These are phyloP conservation scores for Taphrina deformans DNA, from an alignment of 1,139 yeast genomes.

Conservation along the genomic window DNA sequence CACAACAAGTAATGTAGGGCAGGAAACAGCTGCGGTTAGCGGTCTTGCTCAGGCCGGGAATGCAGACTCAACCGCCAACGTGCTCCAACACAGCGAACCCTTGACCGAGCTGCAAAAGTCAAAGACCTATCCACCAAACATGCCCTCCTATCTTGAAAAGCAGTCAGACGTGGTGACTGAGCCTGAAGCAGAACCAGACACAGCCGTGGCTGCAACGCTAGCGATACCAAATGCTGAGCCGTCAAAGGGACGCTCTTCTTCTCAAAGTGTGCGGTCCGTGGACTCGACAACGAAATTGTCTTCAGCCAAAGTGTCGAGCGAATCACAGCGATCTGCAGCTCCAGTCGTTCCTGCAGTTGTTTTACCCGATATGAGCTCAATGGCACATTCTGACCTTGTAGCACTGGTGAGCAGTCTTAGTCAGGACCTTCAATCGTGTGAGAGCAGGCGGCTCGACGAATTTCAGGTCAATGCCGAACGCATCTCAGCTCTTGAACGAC, in stretches of 20 bases:
- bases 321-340: background rate
- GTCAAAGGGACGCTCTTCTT: background rate
- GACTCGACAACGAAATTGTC: background rate
- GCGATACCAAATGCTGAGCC: background rate
- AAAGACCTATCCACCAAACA: constrained; percentile 13
- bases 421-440: constrained; percentile 11
- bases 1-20: background rate
- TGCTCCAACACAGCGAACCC: background rate
- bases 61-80: background rate
- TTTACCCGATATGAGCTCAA: background rate
- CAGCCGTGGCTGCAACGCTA: background rate
- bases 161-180: background rate
- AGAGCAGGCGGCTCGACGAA: constrained; percentile 20
- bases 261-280: background rate
- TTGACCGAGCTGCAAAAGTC: constrained; percentile 26
- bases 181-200: background rate
- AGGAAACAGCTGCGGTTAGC: background rate
- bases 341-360: background rate
- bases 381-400: background rate
- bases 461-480: constrained; percentile 21
- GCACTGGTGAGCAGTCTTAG: background rate
- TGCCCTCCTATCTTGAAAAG: constrained; percentile 2
- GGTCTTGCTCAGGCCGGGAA: background rate
- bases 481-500: constrained; percentile 24
- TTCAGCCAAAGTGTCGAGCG: background rate